Conservation (phyloP, 306 rosid genomes). For the Cyamopsis tetragonoloba region DNA sequence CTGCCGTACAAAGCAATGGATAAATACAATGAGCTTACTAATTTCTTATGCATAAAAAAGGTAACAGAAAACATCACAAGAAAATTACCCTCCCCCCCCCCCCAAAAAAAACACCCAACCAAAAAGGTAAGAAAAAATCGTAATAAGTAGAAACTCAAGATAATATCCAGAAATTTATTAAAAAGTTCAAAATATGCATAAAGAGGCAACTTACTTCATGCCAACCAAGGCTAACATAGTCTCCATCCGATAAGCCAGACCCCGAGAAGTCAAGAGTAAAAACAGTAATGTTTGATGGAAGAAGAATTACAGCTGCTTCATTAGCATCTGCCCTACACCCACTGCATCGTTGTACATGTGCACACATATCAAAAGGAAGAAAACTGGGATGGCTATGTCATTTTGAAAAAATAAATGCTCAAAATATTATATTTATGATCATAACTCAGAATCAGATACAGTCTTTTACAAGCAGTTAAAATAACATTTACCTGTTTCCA, state of each 20-base stretch:
- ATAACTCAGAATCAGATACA: conserved; percentile 3
- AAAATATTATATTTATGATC: neutral
- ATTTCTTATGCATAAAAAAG: neutral
- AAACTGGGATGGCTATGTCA: conserved; percentile 4
- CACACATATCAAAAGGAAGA: conserved; percentile 6
- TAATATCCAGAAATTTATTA: conserved; percentile 21
- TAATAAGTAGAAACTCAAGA: conserved; percentile 9
- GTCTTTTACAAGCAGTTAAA: neutral
- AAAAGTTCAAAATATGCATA: conserved; percentile 15
- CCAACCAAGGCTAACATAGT: conserved; percentile 99
- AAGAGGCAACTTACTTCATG: conserved; percentile 68
- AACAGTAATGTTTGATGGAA: conserved; percentile 92
- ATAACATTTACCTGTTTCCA: conserved; percentile 72
- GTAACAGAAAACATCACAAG: neutral
- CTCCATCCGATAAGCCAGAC: conserved; percentile 95
- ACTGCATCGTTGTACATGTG: conserved; percentile 56
- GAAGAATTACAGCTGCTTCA: conserved; percentile 95
- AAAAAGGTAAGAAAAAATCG: neutral
- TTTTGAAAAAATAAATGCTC: neutral
- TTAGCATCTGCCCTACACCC: conserved; percentile 99
- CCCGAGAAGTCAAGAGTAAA: conserved; percentile 98
- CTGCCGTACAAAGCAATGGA: conserved; percentile 42
- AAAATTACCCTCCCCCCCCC: neutral
- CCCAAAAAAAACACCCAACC: neutral
- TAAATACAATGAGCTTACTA: conserved; percentile 25